Evolutionary conservation across 495 filamentous ascomycete species (phyloP).

Genomic region (Talaromyces thailandensis): DNA sequence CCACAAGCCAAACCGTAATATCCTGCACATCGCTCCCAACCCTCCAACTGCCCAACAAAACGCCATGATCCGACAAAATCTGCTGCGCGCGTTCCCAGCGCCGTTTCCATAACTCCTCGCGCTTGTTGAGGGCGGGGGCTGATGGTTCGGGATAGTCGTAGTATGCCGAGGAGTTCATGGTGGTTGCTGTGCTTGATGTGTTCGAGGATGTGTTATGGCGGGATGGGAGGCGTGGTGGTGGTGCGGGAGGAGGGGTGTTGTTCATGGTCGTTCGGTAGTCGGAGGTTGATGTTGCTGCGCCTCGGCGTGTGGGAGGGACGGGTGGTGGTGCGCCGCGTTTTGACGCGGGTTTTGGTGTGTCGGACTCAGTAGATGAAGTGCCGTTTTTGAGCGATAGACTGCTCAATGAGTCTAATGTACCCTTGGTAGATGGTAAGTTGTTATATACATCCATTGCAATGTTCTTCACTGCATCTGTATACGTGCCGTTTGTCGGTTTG

Average conservation of each 20-base stretch:
- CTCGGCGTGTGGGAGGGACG: slow-evolving; percentile 12
- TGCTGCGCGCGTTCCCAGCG: slow-evolving; percentile 69
- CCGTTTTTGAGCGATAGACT: not conserved
- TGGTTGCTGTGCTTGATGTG: slow-evolving; percentile 8
- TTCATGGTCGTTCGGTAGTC: not conserved
- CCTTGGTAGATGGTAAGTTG: slow-evolving; percentile 28
- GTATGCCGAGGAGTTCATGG: not conserved
- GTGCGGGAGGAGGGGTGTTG: slow-evolving; percentile 3
- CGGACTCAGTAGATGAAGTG: not conserved
- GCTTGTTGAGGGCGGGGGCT: slow-evolving; percentile 51
- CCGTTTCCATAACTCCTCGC: slow-evolving; percentile 73
- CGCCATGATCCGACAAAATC: slow-evolving; percentile 56
- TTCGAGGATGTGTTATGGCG: not conserved
- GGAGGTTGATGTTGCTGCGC: slow-evolving; percentile 1
- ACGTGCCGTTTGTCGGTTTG: slow-evolving; percentile 23
- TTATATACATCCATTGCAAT: slow-evolving; percentile 31
- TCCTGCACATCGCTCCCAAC: slow-evolving; percentile 69
- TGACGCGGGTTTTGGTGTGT: not conserved
- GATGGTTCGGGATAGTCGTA: slow-evolving; percentile 1
- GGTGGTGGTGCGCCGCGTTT: slow-evolving; percentile 12
- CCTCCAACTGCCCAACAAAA: slow-evolving; percentile 76
- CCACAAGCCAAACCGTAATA: slow-evolving; percentile 43
- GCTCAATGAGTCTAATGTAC: slow-evolving; percentile 16
- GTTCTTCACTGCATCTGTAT: slow-evolving; percentile 22
- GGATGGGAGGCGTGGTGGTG: not conserved